Conservation (phyloP, 2,329 filamentous ascomycete genomes). For the Claviceps digitariae region DNA sequence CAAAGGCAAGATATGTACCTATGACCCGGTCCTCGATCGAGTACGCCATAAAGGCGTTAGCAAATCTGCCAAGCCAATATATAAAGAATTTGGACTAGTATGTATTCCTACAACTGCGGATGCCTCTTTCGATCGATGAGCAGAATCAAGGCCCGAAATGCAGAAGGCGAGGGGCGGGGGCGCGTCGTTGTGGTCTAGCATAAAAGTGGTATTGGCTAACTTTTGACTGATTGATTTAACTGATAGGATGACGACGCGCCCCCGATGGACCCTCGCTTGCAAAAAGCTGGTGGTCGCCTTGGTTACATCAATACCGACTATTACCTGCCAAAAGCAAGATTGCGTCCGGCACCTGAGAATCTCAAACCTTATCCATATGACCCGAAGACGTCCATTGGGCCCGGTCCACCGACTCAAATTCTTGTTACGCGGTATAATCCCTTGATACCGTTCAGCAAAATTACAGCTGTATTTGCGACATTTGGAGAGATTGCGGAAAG, state of each 20-base stretch:
- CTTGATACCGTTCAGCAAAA: slow-evolving; percentile 63
- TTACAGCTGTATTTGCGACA: slow-evolving; percentile 61
- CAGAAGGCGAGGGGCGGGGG: slow-evolving; percentile 26
- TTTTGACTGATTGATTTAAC: slow-evolving; percentile 13
- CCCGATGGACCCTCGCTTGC: slow-evolving; percentile 70
- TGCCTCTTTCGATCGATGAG: slow-evolving; percentile 13
- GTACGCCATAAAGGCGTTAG: slow-evolving; percentile 34
- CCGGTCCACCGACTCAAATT: slow-evolving; percentile 78
- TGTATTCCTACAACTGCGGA: slow-evolving; percentile 34
- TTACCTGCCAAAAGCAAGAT: slow-evolving; percentile 56
- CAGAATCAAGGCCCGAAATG: background rate
- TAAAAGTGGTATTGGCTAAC: slow-evolving; percentile 41
- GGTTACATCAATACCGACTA: slow-evolving; percentile 58
- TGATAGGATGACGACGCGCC: slow-evolving; percentile 67
- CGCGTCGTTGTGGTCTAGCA: slow-evolving; percentile 39
- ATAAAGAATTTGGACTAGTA: slow-evolving; percentile 54
- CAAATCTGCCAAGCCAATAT: slow-evolving; percentile 45
- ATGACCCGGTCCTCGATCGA: slow-evolving; percentile 46
- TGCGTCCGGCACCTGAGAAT: slow-evolving; percentile 62
- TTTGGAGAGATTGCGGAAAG: slow-evolving; percentile 84
- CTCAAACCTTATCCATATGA: slow-evolving; percentile 75
- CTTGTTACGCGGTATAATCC: slow-evolving; percentile 96
- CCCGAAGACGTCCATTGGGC: slow-evolving; percentile 68
- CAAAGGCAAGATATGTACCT: slow-evolving; percentile 44
- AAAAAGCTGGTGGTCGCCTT: slow-evolving; percentile 45